Percentiles rank a stretch among this genome's conserved stretches.
phyloP scores from a whole-genome alignment of 169 alveolate species.

The Miamiensis avidus region DNA sequence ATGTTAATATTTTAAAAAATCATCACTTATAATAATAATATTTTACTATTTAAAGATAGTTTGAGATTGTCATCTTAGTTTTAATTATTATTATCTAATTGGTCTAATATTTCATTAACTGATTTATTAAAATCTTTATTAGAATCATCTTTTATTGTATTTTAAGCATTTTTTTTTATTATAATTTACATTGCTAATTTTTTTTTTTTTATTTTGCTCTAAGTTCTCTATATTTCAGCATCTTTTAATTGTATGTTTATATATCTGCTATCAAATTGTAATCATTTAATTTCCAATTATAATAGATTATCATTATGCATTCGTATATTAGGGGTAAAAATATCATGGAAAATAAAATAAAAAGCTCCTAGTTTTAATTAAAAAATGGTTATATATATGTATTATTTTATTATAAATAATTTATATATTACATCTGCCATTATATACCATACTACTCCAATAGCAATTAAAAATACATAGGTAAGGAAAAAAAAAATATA shows the following conservation, averaged over 20 bases:
- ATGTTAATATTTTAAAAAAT: too few relatives aligned
- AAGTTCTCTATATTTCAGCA: constrained; percentile 2
- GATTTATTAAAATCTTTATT: too few relatives aligned
- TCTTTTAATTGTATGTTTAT: constrained; percentile 6
- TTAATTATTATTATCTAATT: not conserved
- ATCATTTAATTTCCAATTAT: constrained; percentile 6
- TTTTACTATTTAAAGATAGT: too few relatives aligned
- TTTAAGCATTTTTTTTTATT: too few relatives aligned
- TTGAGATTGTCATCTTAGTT: not conserved
- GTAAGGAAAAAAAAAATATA: not conserved
- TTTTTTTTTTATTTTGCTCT: not conserved
- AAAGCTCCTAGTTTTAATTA: not conserved
- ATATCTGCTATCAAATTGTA: constrained; percentile 17
- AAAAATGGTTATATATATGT: not conserved
- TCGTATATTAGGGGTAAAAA: constrained; percentile 26
- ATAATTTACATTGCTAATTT: not conserved
- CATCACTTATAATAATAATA: too few relatives aligned
- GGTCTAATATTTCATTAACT: not conserved
- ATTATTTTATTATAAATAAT: too few relatives aligned
- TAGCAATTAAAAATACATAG: constrained; percentile 1
- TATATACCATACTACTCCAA: constrained; percentile 25
- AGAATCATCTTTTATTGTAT: not conserved
- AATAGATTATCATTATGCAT: constrained; percentile 13
- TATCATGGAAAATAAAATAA: constrained; percentile 5
- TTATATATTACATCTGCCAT: not conserved